Percentiles rank a stretch among this genome's conserved stretches.
Evolutionary conservation across 306 rosid genomes (phyloP).

Genomic region (Cucumis hystrix): DNA sequence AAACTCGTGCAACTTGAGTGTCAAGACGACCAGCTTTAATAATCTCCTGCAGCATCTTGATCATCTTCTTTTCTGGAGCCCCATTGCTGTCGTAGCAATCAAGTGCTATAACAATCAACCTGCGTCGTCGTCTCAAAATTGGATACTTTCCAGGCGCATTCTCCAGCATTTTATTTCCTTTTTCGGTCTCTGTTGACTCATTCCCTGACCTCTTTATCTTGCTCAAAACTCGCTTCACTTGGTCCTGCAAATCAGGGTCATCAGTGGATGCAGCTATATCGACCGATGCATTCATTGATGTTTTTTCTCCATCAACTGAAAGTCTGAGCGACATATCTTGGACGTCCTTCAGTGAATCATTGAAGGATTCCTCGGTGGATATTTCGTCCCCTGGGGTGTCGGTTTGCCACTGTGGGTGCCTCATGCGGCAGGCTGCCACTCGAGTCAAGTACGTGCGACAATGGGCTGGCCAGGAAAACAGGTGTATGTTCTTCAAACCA

Average conservation of each 20-base stretch:
- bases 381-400: slow-evolving; percentile 52
- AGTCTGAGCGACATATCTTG: slow-evolving; percentile 68
- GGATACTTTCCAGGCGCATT: slow-evolving; percentile 41
- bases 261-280: slow-evolving; percentile 23
- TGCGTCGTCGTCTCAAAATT: slow-evolving; percentile 37
- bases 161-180: slow-evolving; percentile 23
- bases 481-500: slow-evolving; percentile 56
- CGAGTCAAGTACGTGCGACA: slow-evolving; percentile 62
- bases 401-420: slow-evolving; percentile 62
- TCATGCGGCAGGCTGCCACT: slow-evolving; percentile 60
- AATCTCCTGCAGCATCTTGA: slow-evolving; percentile 34
- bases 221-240: slow-evolving; percentile 47
- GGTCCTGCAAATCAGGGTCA: slow-evolving; percentile 47
- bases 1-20: slow-evolving; percentile 31
- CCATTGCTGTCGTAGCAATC: slow-evolving; percentile 42
- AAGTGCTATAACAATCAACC: slow-evolving; percentile 48
- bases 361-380: slow-evolving; percentile 34
- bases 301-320: slow-evolving; percentile 50
- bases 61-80: slow-evolving; percentile 35
- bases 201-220: slow-evolving; percentile 33
- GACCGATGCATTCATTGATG: slow-evolving; percentile 21
- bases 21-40: slow-evolving; percentile 36
- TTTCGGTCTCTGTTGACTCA: slow-evolving; percentile 17
- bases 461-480: slow-evolving; percentile 67
- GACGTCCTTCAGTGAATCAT: slow-evolving; percentile 57